A percentile compares a stretch with the other conserved stretches of the same genome.
Evolutionary conservation across 805 yeast species (phyloP).

Genomic region (Tetrapisispora namnaoensis): DNA sequence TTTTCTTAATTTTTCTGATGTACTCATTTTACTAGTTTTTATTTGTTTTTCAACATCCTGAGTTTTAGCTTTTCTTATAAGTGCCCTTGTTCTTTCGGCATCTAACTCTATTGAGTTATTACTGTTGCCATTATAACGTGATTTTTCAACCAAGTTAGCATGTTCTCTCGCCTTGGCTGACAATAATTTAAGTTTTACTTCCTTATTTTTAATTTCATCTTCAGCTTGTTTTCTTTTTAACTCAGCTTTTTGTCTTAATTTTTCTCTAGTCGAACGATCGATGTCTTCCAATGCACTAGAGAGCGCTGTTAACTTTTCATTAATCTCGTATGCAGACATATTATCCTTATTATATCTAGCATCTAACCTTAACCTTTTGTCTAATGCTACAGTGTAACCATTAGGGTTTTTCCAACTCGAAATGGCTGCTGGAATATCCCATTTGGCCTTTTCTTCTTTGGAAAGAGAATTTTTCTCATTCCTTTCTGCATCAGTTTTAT

Average conservation of each 20-base stretch:
- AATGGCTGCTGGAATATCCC: conserved; percentile 85
- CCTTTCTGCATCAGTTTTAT: conserved; percentile 35
- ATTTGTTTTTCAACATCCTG: conserved; percentile 40
- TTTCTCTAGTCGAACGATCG: conserved; percentile 49
- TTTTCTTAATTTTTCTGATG: conserved; percentile 34
- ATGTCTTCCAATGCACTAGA: conserved; percentile 67
- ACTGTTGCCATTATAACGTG: conserved; percentile 4
- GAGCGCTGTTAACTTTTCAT: conserved; percentile 50
- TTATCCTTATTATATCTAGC: conserved; percentile 31
- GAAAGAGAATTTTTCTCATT: conserved; percentile 42
- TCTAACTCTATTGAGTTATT: conserved; percentile 14
- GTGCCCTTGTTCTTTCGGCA: conserved; percentile 16
- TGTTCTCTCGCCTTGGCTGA: conserved; percentile 41
- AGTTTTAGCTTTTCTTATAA: conserved; percentile 35
- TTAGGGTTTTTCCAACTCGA: conserved; percentile 95
- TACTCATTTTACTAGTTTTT: conserved; percentile 35
- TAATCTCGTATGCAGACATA: conserved; percentile 32
- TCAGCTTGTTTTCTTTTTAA: conserved; percentile 42
- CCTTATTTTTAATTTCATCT: conserved; percentile 40
- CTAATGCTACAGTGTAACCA: conserved; percentile 76
- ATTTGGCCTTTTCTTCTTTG: conserved; percentile 62
- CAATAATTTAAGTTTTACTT: conserved; percentile 39
- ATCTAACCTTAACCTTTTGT: conserved; percentile 55
- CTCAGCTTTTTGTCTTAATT: conserved; percentile 41
- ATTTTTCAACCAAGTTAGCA: conserved; percentile 12